phyloP scores from a whole-genome alignment of 768 basidiomycete species.

The Dioszegia crocea region DNA sequence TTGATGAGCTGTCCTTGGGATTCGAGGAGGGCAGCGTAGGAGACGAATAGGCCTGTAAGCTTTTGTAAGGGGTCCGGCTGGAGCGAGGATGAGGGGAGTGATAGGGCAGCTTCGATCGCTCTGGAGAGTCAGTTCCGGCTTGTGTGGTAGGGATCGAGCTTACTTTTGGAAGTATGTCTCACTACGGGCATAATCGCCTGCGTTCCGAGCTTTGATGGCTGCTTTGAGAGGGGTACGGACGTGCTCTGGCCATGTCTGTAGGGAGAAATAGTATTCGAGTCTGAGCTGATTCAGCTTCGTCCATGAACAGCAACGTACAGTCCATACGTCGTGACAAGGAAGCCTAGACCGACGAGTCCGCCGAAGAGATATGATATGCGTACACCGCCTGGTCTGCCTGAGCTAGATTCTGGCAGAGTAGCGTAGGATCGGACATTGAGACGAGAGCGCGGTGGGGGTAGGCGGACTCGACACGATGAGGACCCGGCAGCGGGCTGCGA shows the following conservation, averaged over 20 bases:
- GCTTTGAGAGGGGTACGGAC: slow-evolving; percentile 41
- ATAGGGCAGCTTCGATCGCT: slow-evolving; percentile 40
- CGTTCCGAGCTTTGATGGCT: slow-evolving; percentile 43
- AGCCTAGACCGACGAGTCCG: slow-evolving; percentile 39
- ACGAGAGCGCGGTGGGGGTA: too few species aligned
- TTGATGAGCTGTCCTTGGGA: slow-evolving; percentile 29
- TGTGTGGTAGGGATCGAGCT: slow-evolving; percentile 4
- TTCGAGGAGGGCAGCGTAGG: slow-evolving; percentile 39
- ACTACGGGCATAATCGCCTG: slow-evolving; percentile 33
- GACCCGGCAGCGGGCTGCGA: too few species aligned
- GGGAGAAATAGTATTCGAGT: slow-evolving; percentile 45
- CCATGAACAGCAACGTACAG: slow-evolving; percentile 24
- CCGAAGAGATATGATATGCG: slow-evolving; percentile 42
- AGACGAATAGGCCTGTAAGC: slow-evolving; percentile 45
- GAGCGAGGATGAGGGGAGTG: slow-evolving; percentile 29
- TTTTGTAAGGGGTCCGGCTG: slow-evolving; percentile 43
- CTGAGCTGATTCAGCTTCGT: slow-evolving; percentile 14
- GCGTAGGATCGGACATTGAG: not conserved
- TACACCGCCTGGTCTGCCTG: slow-evolving; percentile 4
- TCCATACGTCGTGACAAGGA: slow-evolving; percentile 47
- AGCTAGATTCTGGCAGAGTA: not conserved
- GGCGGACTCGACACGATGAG: too few species aligned
- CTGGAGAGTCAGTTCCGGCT: slow-evolving; percentile 10
- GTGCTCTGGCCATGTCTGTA: slow-evolving; percentile 43
- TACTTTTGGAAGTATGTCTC: slow-evolving; percentile 43